Evolutionary conservation across 169 alveolate genomes (phyloP), one percentile per base, ranked within the genome.

Genomic region (Cryptosporidium parvum): DNA sequence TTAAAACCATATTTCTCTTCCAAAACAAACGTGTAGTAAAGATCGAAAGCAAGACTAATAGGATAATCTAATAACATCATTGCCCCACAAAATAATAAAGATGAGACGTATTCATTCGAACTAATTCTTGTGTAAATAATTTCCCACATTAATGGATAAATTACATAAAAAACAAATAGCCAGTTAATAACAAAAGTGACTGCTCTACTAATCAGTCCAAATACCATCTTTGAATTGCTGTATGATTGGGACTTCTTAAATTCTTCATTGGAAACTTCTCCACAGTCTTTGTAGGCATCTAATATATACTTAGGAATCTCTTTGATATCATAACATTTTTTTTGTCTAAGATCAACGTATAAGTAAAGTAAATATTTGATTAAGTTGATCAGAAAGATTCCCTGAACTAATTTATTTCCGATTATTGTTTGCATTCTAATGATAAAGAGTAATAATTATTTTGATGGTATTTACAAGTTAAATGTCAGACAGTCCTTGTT

Each of bases 1-100:
- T 80, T 80, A 21, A 62, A 80, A 29, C 89, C 89, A 42, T 62
- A 61, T 37, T 80, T 80, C 31, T 80, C 80, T 48, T 80, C 89
- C 23, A 80, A 42, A 3, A 80, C 75, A 80, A 80, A 80, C 12
- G 73, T 80, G 26, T 80, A 59, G 5, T 80, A 80, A 35, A 80
- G 53, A n/a, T 59, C 65, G 65, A 80, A 80, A 9, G 59, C 53
- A 61, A 80, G 45, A 33, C 65, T 65, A 5, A 80, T 45, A 1
- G 89, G 75, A 80, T 62, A 80, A 23, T 59, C 75, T 18, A 80
- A 9, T 14, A 61, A n/a, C 26, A 48, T 44, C 52, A 65, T 42
- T 62, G 45, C 59, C 29, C 23, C 73, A 39, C 73, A 42, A 80
- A 80, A 80, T 16, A 80, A 62, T 16, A 80, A 39, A 7, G 89